phyloP scores from a whole-genome alignment of 2,329 filamentous ascomycete genomes.

The Fusarium mangiferae region DNA sequence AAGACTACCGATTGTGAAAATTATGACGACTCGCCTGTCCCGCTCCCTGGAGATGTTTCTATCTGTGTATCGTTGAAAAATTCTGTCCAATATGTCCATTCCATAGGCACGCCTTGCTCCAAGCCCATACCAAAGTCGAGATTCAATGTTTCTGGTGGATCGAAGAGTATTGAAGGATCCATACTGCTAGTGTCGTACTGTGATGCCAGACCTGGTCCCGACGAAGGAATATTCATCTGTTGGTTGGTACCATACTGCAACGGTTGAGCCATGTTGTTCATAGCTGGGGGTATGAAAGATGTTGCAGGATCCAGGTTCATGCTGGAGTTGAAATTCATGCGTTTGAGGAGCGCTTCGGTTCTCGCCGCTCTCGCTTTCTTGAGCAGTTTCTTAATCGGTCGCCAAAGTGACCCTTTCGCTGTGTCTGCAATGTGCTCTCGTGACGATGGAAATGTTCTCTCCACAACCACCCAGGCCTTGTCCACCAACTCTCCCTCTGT shows the following conservation, averaged over 20 bases:
- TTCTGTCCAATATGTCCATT: slow-evolving; percentile 57
- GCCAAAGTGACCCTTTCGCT: slow-evolving; percentile 62
- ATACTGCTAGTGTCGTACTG: slow-evolving; percentile 43
- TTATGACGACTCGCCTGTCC: slow-evolving; percentile 34
- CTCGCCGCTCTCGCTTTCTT: slow-evolving; percentile 59
- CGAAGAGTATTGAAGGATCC: slow-evolving; percentile 46
- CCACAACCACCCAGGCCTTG: slow-evolving; percentile 61
- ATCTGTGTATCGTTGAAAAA: slow-evolving; percentile 55
- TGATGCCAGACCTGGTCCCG: slow-evolving; percentile 14
- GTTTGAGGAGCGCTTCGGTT: slow-evolving; percentile 45
- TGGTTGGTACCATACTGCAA: slow-evolving; percentile 14
- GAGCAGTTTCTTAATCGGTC: slow-evolving; percentile 63
- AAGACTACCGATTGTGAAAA: slow-evolving; percentile 36
- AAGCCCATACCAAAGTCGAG: slow-evolving; percentile 38
- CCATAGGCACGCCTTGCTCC: slow-evolving; percentile 35
- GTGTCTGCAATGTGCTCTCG: slow-evolving; percentile 60
- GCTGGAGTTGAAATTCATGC: slow-evolving; percentile 33
- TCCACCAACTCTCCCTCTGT: slow-evolving; percentile 58
- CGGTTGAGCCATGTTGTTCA: slow-evolving; percentile 13
- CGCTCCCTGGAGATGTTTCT: slow-evolving; percentile 46
- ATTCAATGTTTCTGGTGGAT: slow-evolving; percentile 42
- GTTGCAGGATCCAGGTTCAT: slow-evolving; percentile 3
- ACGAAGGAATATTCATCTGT: not conserved
- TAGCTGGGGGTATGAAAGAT: not conserved
- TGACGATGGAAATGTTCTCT: slow-evolving; percentile 57